phyloP scores from a whole-genome alignment of 805 yeast species.

The Saturnispora zaruensis region DNA sequence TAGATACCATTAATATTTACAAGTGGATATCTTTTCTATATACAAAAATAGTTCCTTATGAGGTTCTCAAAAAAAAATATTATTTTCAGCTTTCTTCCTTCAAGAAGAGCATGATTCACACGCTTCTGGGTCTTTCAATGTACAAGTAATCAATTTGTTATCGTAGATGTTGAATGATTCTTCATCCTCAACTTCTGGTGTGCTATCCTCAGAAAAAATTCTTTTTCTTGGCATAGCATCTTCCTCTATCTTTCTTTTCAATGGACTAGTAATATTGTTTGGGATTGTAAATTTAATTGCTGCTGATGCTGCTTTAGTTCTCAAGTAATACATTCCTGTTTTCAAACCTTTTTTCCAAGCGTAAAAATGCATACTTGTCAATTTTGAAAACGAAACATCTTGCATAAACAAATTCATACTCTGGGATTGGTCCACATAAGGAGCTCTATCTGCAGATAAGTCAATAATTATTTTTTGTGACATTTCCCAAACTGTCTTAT shows the following conservation, averaged over 20 bases:
- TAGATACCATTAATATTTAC: neutral
- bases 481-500: conserved; percentile 95
- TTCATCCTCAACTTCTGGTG: neutral
- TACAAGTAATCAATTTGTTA: conserved; percentile 17
- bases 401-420: conserved; percentile 81
- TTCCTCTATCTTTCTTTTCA: neutral
- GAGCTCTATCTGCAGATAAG: conserved; percentile 73
- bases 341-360: conserved; percentile 98
- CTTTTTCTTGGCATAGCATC: neutral
- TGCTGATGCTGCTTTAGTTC: conserved; percentile 95
- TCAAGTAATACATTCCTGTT: conserved; percentile 96
- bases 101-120: conserved; percentile 38
- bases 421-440: conserved; percentile 84
- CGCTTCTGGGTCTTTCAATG: conserved; percentile 19
- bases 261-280: neutral
- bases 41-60: neutral
- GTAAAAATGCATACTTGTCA: conserved; percentile 96
- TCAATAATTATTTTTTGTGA: conserved; percentile 80
- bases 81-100: neutral
- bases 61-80: neutral
- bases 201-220: neutral
- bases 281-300: conserved; percentile 80
- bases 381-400: conserved; percentile 91
- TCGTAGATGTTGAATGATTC: conserved; percentile 13
- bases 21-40: neutral